Percentiles rank a stretch among this genome's conserved stretches.
These are phyloP conservation scores for Pneumocystis carinii DNA, from an alignment of 1,139 yeast genomes.

Conservation along the genomic window DNA sequence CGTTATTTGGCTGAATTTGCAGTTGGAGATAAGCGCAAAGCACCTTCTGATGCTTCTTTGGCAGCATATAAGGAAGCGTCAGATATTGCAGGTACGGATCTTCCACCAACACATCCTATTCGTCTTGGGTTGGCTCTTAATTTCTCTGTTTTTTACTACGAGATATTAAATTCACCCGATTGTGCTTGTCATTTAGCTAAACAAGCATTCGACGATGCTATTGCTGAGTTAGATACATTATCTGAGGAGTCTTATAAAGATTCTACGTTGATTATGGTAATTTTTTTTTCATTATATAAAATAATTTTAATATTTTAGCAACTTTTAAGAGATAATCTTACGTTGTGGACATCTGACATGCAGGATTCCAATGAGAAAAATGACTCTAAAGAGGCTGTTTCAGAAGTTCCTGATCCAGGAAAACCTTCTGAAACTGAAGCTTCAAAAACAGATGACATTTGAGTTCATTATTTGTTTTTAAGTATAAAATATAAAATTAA, in stretches of 20 bases:
- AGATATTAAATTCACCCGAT: conserved; percentile 93
- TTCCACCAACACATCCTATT: conserved; percentile 98
- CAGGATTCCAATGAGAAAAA: conserved; percentile 48
- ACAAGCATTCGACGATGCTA: conserved; percentile 98
- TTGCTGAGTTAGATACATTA: conserved; percentile 93
- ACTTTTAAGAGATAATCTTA: conserved; percentile 92
- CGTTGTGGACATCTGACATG: conserved; percentile 96
- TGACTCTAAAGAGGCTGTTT: conserved; percentile 36
- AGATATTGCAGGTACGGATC: conserved; percentile 90
- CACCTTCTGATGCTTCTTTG: conserved; percentile 80
- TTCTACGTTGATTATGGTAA: conserved; percentile 82
- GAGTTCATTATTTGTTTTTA: not conserved
- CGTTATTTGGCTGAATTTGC: conserved; percentile 98
- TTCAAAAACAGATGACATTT: not conserved
- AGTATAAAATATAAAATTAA: not conserved
- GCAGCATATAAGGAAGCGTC: conserved; percentile 93
- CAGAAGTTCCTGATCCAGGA: conserved; percentile 17
- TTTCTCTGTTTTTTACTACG: conserved; percentile 96
- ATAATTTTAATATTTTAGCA: conserved; percentile 28
- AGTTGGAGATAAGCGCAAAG: conserved; percentile 76
- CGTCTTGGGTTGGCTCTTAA: conserved; percentile 95
- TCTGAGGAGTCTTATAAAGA: conserved; percentile 97
- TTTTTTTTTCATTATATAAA: not conserved
- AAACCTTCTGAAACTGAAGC: not conserved
- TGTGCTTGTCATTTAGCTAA: conserved; percentile 97